These are phyloP conservation scores for Pythium dissotocum DNA, from an alignment of 352 stramenopile genomes.

Conservation along the genomic window DNA sequence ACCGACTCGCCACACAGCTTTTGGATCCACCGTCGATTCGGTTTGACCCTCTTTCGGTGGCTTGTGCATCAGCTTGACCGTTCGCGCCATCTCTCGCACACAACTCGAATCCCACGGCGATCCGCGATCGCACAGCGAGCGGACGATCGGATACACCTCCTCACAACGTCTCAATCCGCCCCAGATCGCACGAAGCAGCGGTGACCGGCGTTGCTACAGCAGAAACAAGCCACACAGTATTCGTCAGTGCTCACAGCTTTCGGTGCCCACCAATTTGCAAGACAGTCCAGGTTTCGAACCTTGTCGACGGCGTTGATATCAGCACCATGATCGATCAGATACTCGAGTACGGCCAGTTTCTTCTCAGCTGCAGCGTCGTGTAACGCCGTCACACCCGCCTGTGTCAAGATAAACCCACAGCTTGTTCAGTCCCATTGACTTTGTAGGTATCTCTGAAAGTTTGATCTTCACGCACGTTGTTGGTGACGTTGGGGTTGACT, in stretches of 20 bases:
- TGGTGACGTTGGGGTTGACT: slow-evolving; percentile 9
- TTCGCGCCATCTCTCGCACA: background rate
- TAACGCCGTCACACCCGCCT: slow-evolving; percentile 11
- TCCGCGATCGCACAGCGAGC: background rate
- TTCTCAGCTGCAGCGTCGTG: slow-evolving; percentile 13
- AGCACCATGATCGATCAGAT: background rate
- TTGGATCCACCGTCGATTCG: background rate
- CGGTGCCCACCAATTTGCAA: no score
- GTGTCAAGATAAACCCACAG: background rate
- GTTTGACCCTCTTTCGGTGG: background rate
- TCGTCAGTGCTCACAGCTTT: background rate
- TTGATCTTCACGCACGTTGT: slow-evolving; percentile 1
- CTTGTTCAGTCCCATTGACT: no score
- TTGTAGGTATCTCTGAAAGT: no score
- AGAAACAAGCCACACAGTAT: background rate
- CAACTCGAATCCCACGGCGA: background rate
- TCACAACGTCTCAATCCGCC: background rate
- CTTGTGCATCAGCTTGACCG: background rate
- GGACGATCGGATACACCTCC: background rate
- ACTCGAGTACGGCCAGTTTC: slow-evolving; percentile 3
- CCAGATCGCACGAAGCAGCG: background rate
- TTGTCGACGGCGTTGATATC: background rate
- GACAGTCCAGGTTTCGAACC: background rate
- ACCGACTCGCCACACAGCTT: background rate
- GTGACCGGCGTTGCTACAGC: background rate